phyloP scores from a whole-genome alignment of 768 basidiomycete genomes.

The Boletus vinaceobasis region DNA sequence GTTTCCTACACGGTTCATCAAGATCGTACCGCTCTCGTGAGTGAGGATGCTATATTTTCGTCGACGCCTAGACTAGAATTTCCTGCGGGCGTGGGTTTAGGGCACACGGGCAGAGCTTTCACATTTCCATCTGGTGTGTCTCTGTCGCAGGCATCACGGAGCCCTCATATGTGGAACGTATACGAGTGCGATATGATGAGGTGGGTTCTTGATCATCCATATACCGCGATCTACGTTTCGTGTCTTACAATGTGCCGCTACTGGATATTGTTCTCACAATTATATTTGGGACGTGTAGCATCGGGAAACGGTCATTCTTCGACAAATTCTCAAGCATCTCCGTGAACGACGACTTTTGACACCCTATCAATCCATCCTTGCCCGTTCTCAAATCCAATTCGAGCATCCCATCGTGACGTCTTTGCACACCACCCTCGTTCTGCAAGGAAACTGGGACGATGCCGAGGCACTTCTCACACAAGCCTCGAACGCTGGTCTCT shows the following conservation, averaged over 20 bases:
- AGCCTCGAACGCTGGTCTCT: slow-evolving; percentile 55
- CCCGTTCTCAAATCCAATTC: slow-evolving; percentile 21
- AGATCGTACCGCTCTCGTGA: slow-evolving; percentile 74
- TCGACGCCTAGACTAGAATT: not conserved
- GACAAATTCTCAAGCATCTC: slow-evolving; percentile 54
- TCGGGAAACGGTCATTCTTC: slow-evolving; percentile 61
- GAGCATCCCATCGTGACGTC: slow-evolving; percentile 72
- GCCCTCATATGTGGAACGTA: slow-evolving; percentile 51
- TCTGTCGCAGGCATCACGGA: slow-evolving; percentile 59
- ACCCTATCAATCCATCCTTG: slow-evolving; percentile 41
- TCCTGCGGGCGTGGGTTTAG: slow-evolving; percentile 32
- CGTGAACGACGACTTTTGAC: slow-evolving; percentile 70
- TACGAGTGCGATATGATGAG: slow-evolving; percentile 56
- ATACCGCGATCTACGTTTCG: not conserved
- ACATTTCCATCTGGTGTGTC: slow-evolving; percentile 78
- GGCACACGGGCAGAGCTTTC: slow-evolving; percentile 68
- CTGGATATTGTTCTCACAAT: not conserved
- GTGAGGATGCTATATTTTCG: slow-evolving; percentile 20
- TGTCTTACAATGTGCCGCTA: not conserved
- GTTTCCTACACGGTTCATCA: slow-evolving; percentile 68
- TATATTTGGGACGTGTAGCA: slow-evolving; percentile 39
- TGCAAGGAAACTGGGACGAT: slow-evolving; percentile 59
- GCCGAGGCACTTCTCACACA: slow-evolving; percentile 52
- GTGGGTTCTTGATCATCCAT: slow-evolving; percentile 36
- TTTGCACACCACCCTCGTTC: slow-evolving; percentile 60